Evolutionary conservation across 768 basidiomycete species (phyloP).

Genomic region (Paxillus ammoniavirescens): DNA sequence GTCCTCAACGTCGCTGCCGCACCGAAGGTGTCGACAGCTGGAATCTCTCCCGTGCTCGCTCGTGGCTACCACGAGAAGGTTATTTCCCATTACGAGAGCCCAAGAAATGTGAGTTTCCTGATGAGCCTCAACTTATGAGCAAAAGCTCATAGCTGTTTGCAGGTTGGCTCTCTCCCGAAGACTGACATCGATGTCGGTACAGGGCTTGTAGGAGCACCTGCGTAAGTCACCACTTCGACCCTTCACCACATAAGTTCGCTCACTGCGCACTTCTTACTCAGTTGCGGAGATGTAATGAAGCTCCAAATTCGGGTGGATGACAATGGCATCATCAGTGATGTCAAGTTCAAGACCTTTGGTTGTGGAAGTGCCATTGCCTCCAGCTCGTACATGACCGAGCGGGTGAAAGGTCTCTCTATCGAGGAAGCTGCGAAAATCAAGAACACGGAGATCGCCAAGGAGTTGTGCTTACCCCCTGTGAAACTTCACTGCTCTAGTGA

Average conservation of each 20-base stretch:
- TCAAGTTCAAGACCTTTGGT: constrained; percentile 99
- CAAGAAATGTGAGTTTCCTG: constrained; percentile 79
- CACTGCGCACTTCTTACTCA: constrained; percentile 30
- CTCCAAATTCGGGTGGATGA: constrained; percentile 98
- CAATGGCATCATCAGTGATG: constrained; percentile 92
- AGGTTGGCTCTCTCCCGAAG: constrained; percentile 98
- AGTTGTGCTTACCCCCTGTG: constrained; percentile 91
- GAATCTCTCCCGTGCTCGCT: constrained; percentile 49
- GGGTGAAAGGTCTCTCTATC: constrained; percentile 89
- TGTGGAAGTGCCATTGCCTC: constrained; percentile 98
- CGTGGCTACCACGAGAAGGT: constrained; percentile 95
- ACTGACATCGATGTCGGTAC: constrained; percentile 90
- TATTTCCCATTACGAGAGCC: constrained; percentile 95
- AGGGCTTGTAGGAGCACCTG: constrained; percentile 96
- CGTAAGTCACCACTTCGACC: constrained; percentile 51
- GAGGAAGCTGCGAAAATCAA: constrained; percentile 96
- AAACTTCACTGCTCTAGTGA: constrained; percentile 93
- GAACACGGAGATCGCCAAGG: constrained; percentile 99
- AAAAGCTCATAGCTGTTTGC: constrained; percentile 47
- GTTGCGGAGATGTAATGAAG: constrained; percentile 99
- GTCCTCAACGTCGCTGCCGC: constrained; percentile 46
- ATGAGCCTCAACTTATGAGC: constrained; percentile 28
- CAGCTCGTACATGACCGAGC: constrained; percentile 98
- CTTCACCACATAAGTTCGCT: constrained; percentile 11
- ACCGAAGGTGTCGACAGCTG: constrained; percentile 37